These are phyloP conservation scores for Schizonepeta tenuifolia DNA, from an alignment of 257 asterid genomes.

Conservation along the genomic window DNA sequence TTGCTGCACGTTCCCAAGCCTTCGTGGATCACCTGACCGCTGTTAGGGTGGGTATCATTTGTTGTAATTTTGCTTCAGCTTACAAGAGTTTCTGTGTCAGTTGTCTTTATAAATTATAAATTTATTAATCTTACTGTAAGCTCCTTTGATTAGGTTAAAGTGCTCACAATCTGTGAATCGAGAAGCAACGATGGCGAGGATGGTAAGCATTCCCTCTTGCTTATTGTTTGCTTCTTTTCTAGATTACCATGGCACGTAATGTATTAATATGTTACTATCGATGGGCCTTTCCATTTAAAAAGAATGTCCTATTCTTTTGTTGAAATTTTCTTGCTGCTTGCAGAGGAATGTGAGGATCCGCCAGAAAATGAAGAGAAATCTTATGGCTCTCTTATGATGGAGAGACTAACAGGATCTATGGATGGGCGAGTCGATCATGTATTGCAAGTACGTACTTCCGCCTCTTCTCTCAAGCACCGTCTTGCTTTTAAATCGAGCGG, in stretches of 20 bases:
- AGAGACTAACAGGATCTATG: conserved; percentile 72
- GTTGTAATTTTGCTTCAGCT: background rate
- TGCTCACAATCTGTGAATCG: conserved; percentile 84
- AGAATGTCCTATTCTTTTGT: no score
- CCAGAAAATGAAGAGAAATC: conserved; percentile 72
- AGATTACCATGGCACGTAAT: background rate
- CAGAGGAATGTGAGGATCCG: conserved; percentile 64
- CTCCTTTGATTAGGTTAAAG: conserved; percentile 66
- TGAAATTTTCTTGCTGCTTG: conserved; percentile 23
- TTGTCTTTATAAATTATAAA: background rate
- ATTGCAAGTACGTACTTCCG: conserved; percentile 65
- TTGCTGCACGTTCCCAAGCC: conserved; percentile 78
- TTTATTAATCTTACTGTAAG: conserved; percentile 17
- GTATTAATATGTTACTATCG: background rate
- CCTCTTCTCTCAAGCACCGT: background rate
- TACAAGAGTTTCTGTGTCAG: conserved; percentile 12
- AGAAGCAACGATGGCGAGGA: conserved; percentile 48
- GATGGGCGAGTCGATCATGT: conserved; percentile 89
- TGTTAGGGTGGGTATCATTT: conserved; percentile 53
- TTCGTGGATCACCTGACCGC: conserved; percentile 56
- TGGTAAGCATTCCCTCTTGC: conserved; percentile 49
- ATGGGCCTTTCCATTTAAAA: background rate
- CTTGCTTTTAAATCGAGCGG: background rate
- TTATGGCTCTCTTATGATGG: conserved; percentile 87
- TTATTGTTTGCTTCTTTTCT: background rate